phyloP scores from a whole-genome alignment of 306 rosid species.

The Ochetophila trinervis region DNA sequence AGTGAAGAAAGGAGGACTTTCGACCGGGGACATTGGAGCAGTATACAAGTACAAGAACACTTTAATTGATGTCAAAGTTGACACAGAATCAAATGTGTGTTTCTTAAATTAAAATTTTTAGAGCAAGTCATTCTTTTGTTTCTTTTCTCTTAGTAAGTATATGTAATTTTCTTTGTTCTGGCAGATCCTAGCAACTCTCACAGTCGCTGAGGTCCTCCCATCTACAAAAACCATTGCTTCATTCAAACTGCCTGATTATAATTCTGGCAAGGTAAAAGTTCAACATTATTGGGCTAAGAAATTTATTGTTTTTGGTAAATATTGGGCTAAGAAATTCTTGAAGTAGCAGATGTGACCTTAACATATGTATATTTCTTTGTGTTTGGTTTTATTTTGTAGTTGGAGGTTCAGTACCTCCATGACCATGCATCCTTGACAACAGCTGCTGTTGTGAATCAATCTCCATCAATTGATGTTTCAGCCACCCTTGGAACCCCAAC shows the following conservation, averaged over 20 bases:
- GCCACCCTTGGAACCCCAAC: constrained; percentile 76
- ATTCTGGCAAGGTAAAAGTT: constrained; percentile 80
- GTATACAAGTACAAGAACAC: constrained; percentile 77
- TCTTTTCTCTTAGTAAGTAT: background rate
- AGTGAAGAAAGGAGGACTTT: constrained; percentile 82
- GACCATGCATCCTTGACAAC: constrained; percentile 76
- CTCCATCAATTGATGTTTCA: constrained; percentile 70
- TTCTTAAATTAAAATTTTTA: constrained; percentile 18
- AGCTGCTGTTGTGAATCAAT: constrained; percentile 56
- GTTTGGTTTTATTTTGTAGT: constrained; percentile 39
- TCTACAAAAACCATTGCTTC: constrained; percentile 90
- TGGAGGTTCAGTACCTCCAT: constrained; percentile 94
- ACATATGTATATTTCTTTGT: constrained; percentile 9
- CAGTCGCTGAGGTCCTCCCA: constrained; percentile 67
- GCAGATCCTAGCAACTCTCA: constrained; percentile 69
- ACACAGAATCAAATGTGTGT: constrained; percentile 81
- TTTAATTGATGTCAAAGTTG: constrained; percentile 72
- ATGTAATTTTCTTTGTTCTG: constrained; percentile 18
- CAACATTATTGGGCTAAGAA: constrained; percentile 6
- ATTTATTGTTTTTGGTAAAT: too few species aligned
- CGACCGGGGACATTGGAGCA: constrained; percentile 76
- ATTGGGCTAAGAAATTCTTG: constrained; percentile 1
- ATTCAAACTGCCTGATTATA: constrained; percentile 68
- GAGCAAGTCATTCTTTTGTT: constrained; percentile 5
- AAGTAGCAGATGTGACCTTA: background rate